Percentiles rank a stretch among this genome's conserved stretches.
Conservation (phyloP, 495 filamentous ascomycete genomes). For the Penicillium robsamsonii region DNA sequence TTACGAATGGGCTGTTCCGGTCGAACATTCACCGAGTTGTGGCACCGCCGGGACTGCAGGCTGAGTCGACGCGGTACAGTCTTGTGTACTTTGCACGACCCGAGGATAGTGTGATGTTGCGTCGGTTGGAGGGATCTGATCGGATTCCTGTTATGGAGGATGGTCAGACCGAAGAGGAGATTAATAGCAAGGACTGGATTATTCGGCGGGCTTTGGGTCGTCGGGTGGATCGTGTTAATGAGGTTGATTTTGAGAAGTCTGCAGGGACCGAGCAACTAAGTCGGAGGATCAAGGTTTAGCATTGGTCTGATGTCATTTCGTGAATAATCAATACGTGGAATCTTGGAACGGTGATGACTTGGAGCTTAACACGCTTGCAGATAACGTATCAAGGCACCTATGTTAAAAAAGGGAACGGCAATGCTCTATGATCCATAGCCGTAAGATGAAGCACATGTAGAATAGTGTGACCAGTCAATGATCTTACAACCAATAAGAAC, state of each 20-base stretch:
- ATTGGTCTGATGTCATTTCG: not conserved
- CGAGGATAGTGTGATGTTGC: conserved; percentile 55
- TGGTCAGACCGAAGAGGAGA: conserved; percentile 38
- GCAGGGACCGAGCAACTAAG: conserved; percentile 43
- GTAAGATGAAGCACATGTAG: not conserved
- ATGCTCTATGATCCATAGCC: not conserved
- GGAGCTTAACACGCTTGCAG: not conserved
- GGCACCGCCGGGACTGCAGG: conserved; percentile 54
- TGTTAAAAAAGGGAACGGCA: not conserved
- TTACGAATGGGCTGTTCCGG: conserved; percentile 58
- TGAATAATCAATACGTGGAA: not conserved
- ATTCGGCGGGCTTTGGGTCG: conserved; percentile 41
- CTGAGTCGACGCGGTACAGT: conserved; percentile 50
- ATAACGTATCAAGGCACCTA: not conserved
- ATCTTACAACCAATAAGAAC: not conserved
- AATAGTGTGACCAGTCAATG: not conserved
- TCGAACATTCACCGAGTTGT: conserved; percentile 64
- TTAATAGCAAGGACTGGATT: conserved; percentile 52
- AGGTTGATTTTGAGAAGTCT: conserved; percentile 39
- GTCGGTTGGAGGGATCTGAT: conserved; percentile 38
- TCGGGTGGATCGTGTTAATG: conserved; percentile 29
- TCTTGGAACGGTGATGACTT: not conserved
- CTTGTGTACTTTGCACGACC: conserved; percentile 63
- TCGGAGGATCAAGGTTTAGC: conserved; percentile 33
- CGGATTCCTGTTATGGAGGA: conserved; percentile 32